Conservation (phyloP, 768 basidiomycete genomes). For the Royoungia palumana region DNA sequence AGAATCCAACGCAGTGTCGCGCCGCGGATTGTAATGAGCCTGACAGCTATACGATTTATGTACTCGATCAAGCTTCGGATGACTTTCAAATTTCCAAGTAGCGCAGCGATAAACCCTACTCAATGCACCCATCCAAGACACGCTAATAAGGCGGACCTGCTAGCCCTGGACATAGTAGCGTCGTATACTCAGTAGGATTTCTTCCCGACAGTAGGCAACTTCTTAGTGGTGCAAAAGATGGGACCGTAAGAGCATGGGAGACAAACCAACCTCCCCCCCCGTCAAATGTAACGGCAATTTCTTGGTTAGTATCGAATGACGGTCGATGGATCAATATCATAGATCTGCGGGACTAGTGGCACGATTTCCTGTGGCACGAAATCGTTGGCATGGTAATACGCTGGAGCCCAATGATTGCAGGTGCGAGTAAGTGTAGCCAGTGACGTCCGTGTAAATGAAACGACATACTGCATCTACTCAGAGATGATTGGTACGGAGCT, state of each 20-base stretch:
- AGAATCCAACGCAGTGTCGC: no score
- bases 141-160: background rate
- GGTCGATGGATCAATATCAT: slow-evolving; percentile 11
- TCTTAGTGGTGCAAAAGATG: slow-evolving; percentile 2
- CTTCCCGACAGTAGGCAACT: slow-evolving; percentile 1
- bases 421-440: no score
- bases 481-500: no score
- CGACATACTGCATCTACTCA: no score
- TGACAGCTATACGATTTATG: no score
- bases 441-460: no score
- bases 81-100: background rate
- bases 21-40: no score
- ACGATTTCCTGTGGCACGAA: no score
- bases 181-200: slow-evolving; percentile 5
- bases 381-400: no score
- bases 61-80: no score
- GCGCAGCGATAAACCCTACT: background rate
- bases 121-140: background rate
- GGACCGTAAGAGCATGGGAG: background rate
- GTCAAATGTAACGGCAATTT: background rate
- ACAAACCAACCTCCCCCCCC: background rate
- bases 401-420: no score
- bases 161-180: background rate
- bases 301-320: background rate
- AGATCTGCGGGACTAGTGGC: no score